Percentiles rank a stretch among this genome's conserved stretches.
phyloP scores from a whole-genome alignment of 2,329 filamentous ascomycete genomes.

The Elsinoe perseae region DNA sequence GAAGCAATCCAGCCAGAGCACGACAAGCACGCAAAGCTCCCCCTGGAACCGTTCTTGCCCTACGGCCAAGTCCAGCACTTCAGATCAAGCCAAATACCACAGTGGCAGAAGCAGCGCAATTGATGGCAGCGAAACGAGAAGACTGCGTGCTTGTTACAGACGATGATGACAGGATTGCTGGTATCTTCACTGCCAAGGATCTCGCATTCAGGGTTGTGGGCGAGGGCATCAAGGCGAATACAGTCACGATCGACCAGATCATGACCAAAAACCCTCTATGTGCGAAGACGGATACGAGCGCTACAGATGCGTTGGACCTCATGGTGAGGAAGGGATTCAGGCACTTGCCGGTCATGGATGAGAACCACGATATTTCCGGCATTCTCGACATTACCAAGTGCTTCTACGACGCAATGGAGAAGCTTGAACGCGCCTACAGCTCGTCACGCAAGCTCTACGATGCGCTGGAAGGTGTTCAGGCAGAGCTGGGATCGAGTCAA shows the following conservation, averaged over 20 bases:
- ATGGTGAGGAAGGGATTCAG: constrained; percentile 99
- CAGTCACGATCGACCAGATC: constrained; percentile 91
- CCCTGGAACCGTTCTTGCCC: constrained; percentile 87
- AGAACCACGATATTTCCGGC: constrained; percentile 98
- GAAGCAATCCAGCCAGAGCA: constrained; percentile 67
- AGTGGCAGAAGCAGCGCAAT: constrained; percentile 89
- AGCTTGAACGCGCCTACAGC: constrained; percentile 92
- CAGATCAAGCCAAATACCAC: constrained; percentile 95
- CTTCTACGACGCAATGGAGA: constrained; percentile 99
- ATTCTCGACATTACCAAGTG: constrained; percentile 98
- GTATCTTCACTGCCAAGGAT: constrained; percentile 99
- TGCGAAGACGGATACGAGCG: constrained; percentile 93
- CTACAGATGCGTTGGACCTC: constrained; percentile 90
- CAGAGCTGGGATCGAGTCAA: constrained; percentile 88
- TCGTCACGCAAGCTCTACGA: constrained; percentile 98
- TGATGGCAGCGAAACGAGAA: constrained; percentile 98
- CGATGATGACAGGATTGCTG: constrained; percentile 93
- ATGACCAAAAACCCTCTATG: constrained; percentile 99
- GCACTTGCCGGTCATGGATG: constrained; percentile 97
- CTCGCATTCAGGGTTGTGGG: constrained; percentile 95
- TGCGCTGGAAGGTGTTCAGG: constrained; percentile 94
- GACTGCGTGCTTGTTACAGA: constrained; percentile 97
- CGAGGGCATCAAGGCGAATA: constrained; percentile 76
- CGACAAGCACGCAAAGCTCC: constrained; percentile 87
- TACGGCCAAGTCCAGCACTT: constrained; percentile 89